Percentiles rank a stretch among this genome's conserved stretches.
Conservation (phyloP, 176 grass and related monocot genomes). For the Rhynchospora tenuis region DNA sequence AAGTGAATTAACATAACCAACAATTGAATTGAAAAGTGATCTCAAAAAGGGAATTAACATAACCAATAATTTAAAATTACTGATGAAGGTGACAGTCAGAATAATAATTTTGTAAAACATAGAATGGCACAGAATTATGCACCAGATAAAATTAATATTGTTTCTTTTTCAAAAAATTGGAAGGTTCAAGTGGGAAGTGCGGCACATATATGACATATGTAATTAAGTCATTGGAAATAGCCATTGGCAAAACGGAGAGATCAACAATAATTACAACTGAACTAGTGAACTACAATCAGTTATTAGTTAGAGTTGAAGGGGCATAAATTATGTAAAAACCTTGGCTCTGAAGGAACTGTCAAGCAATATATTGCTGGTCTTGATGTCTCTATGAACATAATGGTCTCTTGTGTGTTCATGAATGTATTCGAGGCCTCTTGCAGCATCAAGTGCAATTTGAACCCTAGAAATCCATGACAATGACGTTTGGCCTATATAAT, state of each 20-base stretch:
- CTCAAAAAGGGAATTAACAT: neutral
- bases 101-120: neutral
- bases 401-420: slow-evolving; percentile 98
- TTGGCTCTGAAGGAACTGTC: slow-evolving; percentile 86
- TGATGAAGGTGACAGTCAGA: neutral
- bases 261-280: too few species aligned
- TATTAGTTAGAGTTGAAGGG: neutral
- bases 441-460: slow-evolving; percentile 91
- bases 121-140: neutral
- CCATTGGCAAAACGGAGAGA: neutral
- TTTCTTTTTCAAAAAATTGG: neutral
- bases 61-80: neutral
- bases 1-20: neutral
- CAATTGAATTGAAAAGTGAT: neutral
- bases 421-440: slow-evolving; percentile 99
- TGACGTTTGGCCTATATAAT: slow-evolving; percentile 64
- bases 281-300: slow-evolving; percentile 4
- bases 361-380: slow-evolving; percentile 98
- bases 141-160: neutral
- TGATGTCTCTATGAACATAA: slow-evolving; percentile 99
- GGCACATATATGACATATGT: neutral
- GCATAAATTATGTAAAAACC: slow-evolving; percentile 30
- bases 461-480: slow-evolving; percentile 95
- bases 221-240: neutral
- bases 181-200: neutral